Base-by-base conservation (phyloP, 2,329 filamentous ascomycete species). In the Lasiodiplodia gonubiensis region DNA sequence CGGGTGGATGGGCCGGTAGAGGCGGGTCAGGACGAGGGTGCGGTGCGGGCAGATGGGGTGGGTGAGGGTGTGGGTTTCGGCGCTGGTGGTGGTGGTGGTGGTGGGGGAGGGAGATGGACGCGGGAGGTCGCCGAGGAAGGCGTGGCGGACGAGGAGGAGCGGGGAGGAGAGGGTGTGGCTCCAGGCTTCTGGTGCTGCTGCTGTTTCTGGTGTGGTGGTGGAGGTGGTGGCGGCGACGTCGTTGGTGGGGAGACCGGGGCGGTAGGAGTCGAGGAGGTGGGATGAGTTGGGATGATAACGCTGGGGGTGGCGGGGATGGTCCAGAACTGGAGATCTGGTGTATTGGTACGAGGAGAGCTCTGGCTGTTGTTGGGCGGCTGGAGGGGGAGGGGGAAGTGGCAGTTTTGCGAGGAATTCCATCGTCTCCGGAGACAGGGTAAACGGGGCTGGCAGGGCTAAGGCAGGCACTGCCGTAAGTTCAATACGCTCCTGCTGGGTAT, bases 111-210 rank as follows among this genome's bases (percentile, higher is more conserved):
- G 21, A 25, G 48, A 2, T n/a, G 39, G 48, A 2, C 49, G 51
- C 4, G 23, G 51, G 23, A 53, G 52, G 52, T n/a, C 21, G 52
- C 25, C 52, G 27, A 21, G 52, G 52, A 54, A n/a, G 52, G 52
- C 30, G 52, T 54, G 52, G 16, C 25, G 14, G 52, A n/a, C n/a
- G n/a, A 35, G 18, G 52, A 55, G 52, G 52, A 55, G 52, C 6
- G 52, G 52, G 52, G 52, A 2, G 52, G 52, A 55, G 52, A 55
- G 52, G 51, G 51, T 53, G 51, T 23, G 48, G n/a, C 21, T 12
- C 48, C 48, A 51, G n/a, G 48, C 21, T 12, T 25, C 16, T 8
- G 6, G 7, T n/a, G 39, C 39, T 16, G 37, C 14, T 42, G 37
- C 21, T n/a, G 48, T 14, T 23, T n/a, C 48, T 5, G 51, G 2